Base-by-base conservation (phyloP, 1,284 basidiomycete genomes). In the Ustilago esculenta region DNA sequence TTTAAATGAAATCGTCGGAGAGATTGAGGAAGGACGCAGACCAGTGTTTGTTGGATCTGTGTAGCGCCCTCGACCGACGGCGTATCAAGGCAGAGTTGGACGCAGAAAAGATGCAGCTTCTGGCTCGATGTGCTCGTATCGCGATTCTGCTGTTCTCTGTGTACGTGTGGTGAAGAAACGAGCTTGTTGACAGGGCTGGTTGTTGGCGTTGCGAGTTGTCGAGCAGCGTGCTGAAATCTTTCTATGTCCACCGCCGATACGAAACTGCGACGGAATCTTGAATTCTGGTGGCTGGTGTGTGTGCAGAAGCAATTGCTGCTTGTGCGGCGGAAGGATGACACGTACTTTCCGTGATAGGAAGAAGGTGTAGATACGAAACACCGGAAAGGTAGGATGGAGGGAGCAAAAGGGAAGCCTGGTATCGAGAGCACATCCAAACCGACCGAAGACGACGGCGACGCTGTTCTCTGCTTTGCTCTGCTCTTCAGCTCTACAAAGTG, bases 311-410 rank as follows among this genome's bases (percentile, higher is more conserved):
- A 18, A 35, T 39, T 17, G 45, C 24, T 47, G 25, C 46, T 49
- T 21, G 32, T 37, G 24, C 27, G 11, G 29, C 21, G 52, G 9
- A 10, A 35, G 11, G 12, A 25, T 46, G 61, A 58, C 36, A 65
- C 61, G 61, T 65, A 65, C 61, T 65, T 57, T 65, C 61, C 55
- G 54, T 53, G n/a, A 39, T 35, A 65, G 61, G 50, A 53, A 57
- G 30, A 39, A 53, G 55, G 41, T 53, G 53, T 42, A 47, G 61
- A 57, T 57, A 54, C 61, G 45, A 46, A 51, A 65, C 50, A 58
- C 61, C 46, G 51, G 42, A 34, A 54, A 23, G 35, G 39, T 41
- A 55, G 36, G 55, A 43, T 58, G 43, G 53, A 42, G 51, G 49
- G 45, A 33, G 42, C 39, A 18, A 40, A 35, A 40, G 40, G 53